phyloP scores from a whole-genome alignment of 108 stramenopile genomes.

The Cyclotella baltica region DNA sequence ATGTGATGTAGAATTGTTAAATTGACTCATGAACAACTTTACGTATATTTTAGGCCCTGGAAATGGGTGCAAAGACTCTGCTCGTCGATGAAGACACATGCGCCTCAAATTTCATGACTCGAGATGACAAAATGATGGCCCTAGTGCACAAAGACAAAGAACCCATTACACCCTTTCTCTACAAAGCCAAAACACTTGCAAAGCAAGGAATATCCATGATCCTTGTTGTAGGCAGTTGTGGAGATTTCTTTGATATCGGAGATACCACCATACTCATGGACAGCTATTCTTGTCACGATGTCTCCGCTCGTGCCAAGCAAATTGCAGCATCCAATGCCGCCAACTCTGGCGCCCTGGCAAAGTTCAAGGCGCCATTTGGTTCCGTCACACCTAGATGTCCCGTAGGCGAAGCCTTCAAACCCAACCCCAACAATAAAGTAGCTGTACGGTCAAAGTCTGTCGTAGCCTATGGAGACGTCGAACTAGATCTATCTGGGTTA shows the following conservation, averaged over 20 bases:
- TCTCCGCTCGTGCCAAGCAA: constrained; percentile 82
- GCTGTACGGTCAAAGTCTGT: constrained; percentile 54
- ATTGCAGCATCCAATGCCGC: constrained; percentile 63
- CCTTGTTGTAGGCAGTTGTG: constrained; percentile 93
- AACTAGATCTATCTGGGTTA: constrained; percentile 73
- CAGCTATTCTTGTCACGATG: constrained; percentile 85
- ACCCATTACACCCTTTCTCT: constrained; percentile 96
- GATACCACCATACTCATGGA: constrained; percentile 94
- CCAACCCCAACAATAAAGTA: constrained; percentile 80
- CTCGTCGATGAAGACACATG: constrained; percentile 98
- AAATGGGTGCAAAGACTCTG: constrained; percentile 86
- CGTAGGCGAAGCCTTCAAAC: constrained; percentile 58
- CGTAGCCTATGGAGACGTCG: constrained; percentile 83
- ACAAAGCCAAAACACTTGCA: constrained; percentile 83
- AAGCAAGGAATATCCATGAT: constrained; percentile 84
- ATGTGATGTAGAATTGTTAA: no score
- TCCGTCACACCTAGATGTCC: constrained; percentile 55
- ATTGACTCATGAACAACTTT: no score
- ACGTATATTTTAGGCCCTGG: constrained; percentile 59
- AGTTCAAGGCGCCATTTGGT: constrained; percentile 56
- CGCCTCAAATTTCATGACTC: constrained; percentile 94
- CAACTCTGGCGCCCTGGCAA: constrained; percentile 36
- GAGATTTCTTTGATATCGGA: constrained; percentile 96
- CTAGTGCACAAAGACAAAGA: constrained; percentile 93
- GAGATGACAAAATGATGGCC: constrained; percentile 94